Conservation (phyloP, 1,284 basidiomycete species). For the Rhizoctonia solani region DNA sequence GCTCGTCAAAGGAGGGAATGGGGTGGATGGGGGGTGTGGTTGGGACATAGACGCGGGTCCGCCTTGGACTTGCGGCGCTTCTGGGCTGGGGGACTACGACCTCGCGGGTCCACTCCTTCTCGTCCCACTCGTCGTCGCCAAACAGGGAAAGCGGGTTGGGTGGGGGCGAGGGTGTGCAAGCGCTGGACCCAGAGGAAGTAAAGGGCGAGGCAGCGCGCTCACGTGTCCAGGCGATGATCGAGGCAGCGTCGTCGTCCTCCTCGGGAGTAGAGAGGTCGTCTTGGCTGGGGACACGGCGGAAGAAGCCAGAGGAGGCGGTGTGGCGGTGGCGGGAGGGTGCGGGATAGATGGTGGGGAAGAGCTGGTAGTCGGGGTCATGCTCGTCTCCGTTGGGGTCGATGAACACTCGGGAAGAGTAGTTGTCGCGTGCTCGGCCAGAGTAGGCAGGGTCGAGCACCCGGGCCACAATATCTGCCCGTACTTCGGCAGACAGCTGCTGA, state of each 20-base stretch:
- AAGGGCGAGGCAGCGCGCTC: conserved; percentile 13
- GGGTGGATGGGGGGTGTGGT: not conserved
- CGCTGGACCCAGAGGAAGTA: not conserved
- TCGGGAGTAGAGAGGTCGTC: not conserved
- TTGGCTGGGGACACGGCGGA: conserved; percentile 5
- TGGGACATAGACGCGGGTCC: conserved; percentile 13
- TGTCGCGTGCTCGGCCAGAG: conserved; percentile 5
- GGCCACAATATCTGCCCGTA: conserved; percentile 5
- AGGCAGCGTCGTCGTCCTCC: not conserved
- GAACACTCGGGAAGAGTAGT: not conserved
- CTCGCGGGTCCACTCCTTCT: conserved; percentile 26
- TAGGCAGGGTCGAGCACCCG: conserved; percentile 12
- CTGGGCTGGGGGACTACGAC: conserved; percentile 5
- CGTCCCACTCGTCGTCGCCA: conserved; percentile 25
- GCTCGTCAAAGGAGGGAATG: conserved; percentile 8
- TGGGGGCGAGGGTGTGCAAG: not conserved
- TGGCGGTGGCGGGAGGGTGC: not conserved
- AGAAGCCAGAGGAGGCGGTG: not conserved
- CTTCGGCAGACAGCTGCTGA: conserved; percentile 14
- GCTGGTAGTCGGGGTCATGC: conserved; percentile 25
- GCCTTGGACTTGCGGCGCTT: conserved; percentile 24
- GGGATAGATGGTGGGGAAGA: conserved; percentile 22
- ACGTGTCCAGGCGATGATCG: not conserved
- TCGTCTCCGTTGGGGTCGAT: conserved; percentile 11
- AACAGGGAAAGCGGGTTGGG: conserved; percentile 1